Evolutionary conservation across 768 basidiomycete genomes (phyloP).

Genomic region (Pulveroboletus ravenelii): DNA sequence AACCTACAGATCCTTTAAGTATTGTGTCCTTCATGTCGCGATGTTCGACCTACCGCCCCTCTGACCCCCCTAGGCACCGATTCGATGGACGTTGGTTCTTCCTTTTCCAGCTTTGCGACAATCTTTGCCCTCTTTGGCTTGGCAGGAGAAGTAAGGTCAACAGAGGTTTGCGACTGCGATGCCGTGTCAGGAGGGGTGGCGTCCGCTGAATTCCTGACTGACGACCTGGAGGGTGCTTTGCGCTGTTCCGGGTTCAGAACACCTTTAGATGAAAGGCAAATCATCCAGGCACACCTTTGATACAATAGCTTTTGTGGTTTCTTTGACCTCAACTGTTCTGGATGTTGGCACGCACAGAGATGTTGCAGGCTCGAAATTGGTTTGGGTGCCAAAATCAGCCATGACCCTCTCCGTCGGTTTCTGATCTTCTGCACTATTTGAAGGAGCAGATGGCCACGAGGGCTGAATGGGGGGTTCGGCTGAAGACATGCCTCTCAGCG

Average conservation of each 20-base stretch:
- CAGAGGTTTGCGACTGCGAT: slow-evolving; percentile 13
- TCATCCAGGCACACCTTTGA: slow-evolving; percentile 16
- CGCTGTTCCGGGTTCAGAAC: slow-evolving; percentile 22
- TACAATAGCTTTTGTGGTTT: slow-evolving; percentile 14
- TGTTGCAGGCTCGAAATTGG: slow-evolving; percentile 19
- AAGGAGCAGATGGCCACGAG: neutral
- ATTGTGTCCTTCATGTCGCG: neutral
- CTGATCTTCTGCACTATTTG: neutral
- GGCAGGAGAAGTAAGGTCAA: slow-evolving; percentile 21
- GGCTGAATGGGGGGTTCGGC: neutral
- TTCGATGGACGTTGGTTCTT: slow-evolving; percentile 13
- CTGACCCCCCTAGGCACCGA: neutral
- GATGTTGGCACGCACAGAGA: slow-evolving; percentile 2
- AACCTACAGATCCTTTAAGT: slow-evolving; percentile 10
- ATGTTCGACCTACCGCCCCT: slow-evolving; percentile 16
- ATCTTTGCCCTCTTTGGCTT: slow-evolving; percentile 30
- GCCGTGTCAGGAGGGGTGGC: slow-evolving; percentile 5
- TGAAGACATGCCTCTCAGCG: slow-evolving; percentile 9
- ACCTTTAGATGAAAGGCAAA: neutral
- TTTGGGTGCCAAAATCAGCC: slow-evolving; percentile 26
- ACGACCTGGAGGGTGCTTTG: slow-evolving; percentile 24
- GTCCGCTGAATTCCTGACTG: slow-evolving; percentile 15
- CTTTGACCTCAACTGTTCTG: slow-evolving; percentile 18
- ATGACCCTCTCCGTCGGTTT: slow-evolving; percentile 10
- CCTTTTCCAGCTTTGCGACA: slow-evolving; percentile 25